Evolutionary conservation across 176 grass and related monocot species (phyloP).

Genomic region (Ensete glaucum): DNA sequence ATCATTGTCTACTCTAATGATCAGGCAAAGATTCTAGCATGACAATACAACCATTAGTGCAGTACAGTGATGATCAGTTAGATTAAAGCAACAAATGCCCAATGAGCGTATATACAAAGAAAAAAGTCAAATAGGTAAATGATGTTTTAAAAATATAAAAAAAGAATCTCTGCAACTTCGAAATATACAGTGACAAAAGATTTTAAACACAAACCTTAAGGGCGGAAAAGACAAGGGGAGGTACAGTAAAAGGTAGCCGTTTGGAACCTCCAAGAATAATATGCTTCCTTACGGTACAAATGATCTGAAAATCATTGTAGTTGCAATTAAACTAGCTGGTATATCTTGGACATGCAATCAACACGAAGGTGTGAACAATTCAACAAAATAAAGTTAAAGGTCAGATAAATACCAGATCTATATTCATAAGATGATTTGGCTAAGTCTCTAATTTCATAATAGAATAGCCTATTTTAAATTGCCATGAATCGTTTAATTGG

Average conservation of each 20-base stretch:
- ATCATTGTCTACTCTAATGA: background rate
- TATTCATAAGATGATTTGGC: too few species aligned
- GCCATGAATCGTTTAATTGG: too few species aligned
- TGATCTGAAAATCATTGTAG: slow-evolving; percentile 53
- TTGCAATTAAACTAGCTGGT: slow-evolving; percentile 19
- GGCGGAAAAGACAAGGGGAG: slow-evolving; percentile 73
- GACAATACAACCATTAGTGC: background rate
- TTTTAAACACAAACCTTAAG: slow-evolving; percentile 62
- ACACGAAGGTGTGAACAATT: background rate
- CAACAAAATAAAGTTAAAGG: background rate
- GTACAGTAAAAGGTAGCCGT: slow-evolving; percentile 81
- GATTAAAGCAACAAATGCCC: background rate
- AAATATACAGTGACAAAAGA: background rate
- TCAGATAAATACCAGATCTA: too few species aligned
- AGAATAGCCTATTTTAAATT: too few species aligned
- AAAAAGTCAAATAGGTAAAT: background rate
- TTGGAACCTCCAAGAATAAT: slow-evolving; percentile 87
- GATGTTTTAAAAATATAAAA: background rate
- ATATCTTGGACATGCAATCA: background rate
- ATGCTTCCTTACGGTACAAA: slow-evolving; percentile 92
- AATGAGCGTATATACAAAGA: background rate
- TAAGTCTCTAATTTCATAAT: too few species aligned
- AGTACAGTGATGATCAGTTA: background rate
- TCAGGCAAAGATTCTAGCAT: background rate
- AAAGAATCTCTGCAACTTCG: background rate